A percentile compares a stretch with the other conserved stretches of the same genome.
phyloP scores from a whole-genome alignment of 176 grass and related monocot genomes.

The Carex pumila region DNA sequence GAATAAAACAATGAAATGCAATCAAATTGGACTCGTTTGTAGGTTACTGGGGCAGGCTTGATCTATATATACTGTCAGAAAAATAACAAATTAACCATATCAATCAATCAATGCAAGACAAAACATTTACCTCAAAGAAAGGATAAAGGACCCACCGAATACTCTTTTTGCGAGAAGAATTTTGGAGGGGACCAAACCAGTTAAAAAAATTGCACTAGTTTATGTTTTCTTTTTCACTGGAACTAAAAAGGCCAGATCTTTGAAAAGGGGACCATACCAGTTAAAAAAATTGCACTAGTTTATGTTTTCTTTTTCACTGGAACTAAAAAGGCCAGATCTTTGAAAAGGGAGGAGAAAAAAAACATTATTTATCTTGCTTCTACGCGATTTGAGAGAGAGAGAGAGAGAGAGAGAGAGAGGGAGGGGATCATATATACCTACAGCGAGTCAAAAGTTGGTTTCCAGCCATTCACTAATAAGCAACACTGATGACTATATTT shows the following conservation, averaged over 20 bases:
- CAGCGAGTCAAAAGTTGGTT: too few relatives aligned
- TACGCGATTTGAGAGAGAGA: too few relatives aligned
- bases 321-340: neutral
- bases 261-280: neutral
- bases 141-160: neutral
- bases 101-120: neutral
- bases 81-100: neutral
- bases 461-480: too few relatives aligned
- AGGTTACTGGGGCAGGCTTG: neutral
- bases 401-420: too few relatives aligned
- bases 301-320: neutral
- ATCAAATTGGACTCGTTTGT: too few relatives aligned
- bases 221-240: neutral
- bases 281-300: neutral
- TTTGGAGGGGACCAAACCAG: neutral
- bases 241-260: neutral
- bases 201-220: neutral
- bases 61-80: neutral
- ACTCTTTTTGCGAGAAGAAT: neutral
- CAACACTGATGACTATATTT: too few relatives aligned
- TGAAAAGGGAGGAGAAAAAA: neutral
- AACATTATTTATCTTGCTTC: neutral
- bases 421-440: too few relatives aligned
- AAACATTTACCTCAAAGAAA: neutral
- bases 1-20: neutral